phyloP scores from a whole-genome alignment of 768 basidiomycete species.

The Myochromella boudieri region DNA sequence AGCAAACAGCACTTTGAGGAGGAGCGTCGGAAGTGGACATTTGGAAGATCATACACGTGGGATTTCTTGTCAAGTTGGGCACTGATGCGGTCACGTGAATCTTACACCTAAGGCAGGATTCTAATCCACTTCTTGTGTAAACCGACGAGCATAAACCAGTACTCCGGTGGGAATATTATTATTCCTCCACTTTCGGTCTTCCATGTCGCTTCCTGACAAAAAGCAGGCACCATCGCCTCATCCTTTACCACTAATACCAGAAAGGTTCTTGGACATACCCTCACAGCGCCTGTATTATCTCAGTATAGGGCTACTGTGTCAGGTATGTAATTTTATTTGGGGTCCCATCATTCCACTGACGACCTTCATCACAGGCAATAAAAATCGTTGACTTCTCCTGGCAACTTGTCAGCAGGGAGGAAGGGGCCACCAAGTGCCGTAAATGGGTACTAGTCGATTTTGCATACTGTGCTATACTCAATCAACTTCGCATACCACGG shows the following conservation, averaged over 20 bases:
- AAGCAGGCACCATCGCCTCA: too few relatives aligned
- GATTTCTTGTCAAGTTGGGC: too few relatives aligned
- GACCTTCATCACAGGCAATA: constrained; percentile 50
- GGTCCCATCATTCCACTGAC: too few relatives aligned
- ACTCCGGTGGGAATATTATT: too few relatives aligned
- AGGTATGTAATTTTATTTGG: constrained; percentile 54
- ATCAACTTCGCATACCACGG: constrained; percentile 71
- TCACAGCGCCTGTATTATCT: constrained; percentile 80
- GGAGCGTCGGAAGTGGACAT: too few relatives aligned
- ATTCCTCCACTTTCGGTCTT: too few relatives aligned
- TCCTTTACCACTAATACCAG: constrained; percentile 61
- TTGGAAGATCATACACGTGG: too few relatives aligned
- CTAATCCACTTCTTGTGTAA: too few relatives aligned
- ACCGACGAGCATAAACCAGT: too few relatives aligned
- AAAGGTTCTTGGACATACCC: constrained; percentile 70
- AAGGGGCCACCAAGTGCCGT: constrained; percentile 42
- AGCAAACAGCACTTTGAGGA: constrained; percentile 5
- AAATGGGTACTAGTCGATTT: constrained; percentile 80
- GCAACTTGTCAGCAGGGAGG: constrained; percentile 48
- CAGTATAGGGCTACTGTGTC: constrained; percentile 72
- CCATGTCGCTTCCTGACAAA: constrained; percentile 21
- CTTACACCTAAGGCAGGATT: too few relatives aligned
- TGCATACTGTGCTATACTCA: constrained; percentile 54
- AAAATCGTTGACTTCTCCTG: constrained; percentile 73
- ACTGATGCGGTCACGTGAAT: constrained; percentile 15